Percentiles rank a stretch among this genome's conserved stretches.
phyloP scores from a whole-genome alignment of 1,284 basidiomycete genomes.

The Ceratobasidium sp. region DNA sequence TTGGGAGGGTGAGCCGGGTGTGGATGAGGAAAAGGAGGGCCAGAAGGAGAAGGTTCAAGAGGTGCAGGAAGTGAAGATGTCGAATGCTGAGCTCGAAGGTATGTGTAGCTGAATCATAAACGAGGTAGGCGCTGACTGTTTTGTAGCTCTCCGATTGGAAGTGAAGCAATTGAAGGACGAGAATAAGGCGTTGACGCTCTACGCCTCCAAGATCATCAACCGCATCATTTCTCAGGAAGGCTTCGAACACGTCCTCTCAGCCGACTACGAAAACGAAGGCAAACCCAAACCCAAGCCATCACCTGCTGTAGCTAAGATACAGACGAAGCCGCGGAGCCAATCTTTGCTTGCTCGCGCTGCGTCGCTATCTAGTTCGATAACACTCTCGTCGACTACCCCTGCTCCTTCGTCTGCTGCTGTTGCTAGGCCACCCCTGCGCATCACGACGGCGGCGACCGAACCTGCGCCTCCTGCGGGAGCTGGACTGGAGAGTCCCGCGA shows the following conservation, averaged over 20 bases:
- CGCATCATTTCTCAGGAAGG: conserved; percentile 93
- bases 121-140: not conserved
- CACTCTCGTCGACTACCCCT: not conserved
- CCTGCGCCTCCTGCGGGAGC: conserved; percentile 56
- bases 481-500: conserved; percentile 5
- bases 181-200: conserved; percentile 92
- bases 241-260: conserved; percentile 91
- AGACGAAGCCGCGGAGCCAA: not conserved
- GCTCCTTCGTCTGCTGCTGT: conserved; percentile 20
- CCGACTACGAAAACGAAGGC: conserved; percentile 74
- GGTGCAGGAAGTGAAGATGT: conserved; percentile 51
- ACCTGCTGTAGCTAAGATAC: not conserved
- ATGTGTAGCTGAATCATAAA: not conserved
- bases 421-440: conserved; percentile 46
- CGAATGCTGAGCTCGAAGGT: conserved; percentile 17
- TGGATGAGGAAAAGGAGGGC: conserved; percentile 14
- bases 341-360: conserved; percentile 18
- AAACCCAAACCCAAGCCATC: conserved; percentile 24
- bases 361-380: not conserved
- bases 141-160: conserved; percentile 71
- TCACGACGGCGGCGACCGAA: conserved; percentile 19
- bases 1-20: conserved; percentile 8
- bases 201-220: conserved; percentile 96
- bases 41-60: conserved; percentile 47
- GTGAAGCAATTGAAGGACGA: conserved; percentile 92